Evolutionary conservation across 1,284 basidiomycete genomes (phyloP).

Genomic region (Boletus nobilissimus): DNA sequence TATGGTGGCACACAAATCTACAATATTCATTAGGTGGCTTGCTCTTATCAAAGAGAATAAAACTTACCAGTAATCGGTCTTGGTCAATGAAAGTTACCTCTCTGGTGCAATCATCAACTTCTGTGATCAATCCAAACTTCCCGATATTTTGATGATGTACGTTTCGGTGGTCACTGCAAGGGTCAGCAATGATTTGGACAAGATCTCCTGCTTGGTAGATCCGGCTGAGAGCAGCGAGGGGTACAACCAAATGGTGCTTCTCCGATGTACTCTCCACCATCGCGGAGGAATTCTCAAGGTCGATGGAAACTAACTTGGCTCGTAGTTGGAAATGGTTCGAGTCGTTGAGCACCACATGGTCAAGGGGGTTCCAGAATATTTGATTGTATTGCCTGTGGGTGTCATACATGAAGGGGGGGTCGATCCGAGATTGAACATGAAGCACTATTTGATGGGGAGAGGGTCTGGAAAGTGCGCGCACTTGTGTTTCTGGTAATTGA

Average conservation of each 20-base stretch:
- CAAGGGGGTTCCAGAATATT: not conserved
- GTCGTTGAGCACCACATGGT: not conserved
- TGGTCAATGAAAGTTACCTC: not conserved
- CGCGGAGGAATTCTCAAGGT: not conserved
- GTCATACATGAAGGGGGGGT: not conserved
- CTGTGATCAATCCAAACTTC: not conserved
- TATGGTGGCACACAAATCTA: not conserved
- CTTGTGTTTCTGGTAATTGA: not conserved
- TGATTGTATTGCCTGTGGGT: not conserved
- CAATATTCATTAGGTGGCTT: not conserved
- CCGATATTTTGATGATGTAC: not conserved
- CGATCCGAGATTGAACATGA: not conserved
- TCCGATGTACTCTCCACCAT: not conserved
- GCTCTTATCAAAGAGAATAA: not conserved
- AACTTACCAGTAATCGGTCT: not conserved
- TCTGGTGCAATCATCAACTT: not conserved
- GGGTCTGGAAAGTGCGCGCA: not conserved
- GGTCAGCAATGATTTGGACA: not conserved
- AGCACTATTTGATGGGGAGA: not conserved
- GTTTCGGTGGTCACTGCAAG: not conserved
- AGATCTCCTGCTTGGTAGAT: not conserved
- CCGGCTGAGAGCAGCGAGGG: not conserved
- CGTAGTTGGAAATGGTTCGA: not conserved
- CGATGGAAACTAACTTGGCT: not conserved
- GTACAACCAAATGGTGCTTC: too few relatives aligned